phyloP scores from a whole-genome alignment of 805 yeast genomes.

The Candida multigemmis region DNA sequence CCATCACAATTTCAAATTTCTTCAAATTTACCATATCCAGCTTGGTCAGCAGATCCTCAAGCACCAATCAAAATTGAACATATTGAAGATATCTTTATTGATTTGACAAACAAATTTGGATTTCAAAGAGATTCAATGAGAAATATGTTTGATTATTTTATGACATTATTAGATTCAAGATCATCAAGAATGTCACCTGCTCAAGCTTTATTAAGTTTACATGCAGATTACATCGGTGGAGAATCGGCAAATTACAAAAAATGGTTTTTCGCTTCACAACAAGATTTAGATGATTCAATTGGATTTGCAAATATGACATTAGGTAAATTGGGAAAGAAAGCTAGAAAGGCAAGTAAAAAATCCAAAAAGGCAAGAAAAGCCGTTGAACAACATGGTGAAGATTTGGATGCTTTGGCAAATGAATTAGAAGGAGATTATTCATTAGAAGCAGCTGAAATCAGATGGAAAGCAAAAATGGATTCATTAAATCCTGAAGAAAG shows the following conservation, averaged over 20 bases:
- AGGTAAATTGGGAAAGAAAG: conserved; percentile 70
- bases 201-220: conserved; percentile 73
- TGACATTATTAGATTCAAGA: conserved; percentile 76
- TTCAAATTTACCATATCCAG: conserved; percentile 93
- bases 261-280: conserved; percentile 85
- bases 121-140: conserved; percentile 92
- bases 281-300: conserved; percentile 75
- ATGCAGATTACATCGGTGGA: conserved; percentile 85
- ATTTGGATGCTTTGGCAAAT: conserved; percentile 50
- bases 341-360: conserved; percentile 73
- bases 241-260: conserved; percentile 77
- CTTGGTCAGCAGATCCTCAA: conserved; percentile 96
- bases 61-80: conserved; percentile 78
- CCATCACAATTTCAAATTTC: conserved; percentile 59
- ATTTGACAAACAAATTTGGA: conserved; percentile 75
- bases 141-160: conserved; percentile 82
- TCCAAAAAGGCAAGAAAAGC: conserved; percentile 70
- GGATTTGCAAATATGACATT: conserved; percentile 77
- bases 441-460: conserved; percentile 71
- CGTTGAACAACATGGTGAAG: conserved; percentile 56
- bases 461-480: conserved; percentile 82
- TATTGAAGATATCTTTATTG: conserved; percentile 80
- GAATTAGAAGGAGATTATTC: conserved; percentile 81
- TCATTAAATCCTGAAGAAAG: conserved; percentile 63
- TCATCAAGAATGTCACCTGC: conserved; percentile 86